Conservation (phyloP, 495 filamentous ascomycete species). For the Xylaria castorea region DNA sequence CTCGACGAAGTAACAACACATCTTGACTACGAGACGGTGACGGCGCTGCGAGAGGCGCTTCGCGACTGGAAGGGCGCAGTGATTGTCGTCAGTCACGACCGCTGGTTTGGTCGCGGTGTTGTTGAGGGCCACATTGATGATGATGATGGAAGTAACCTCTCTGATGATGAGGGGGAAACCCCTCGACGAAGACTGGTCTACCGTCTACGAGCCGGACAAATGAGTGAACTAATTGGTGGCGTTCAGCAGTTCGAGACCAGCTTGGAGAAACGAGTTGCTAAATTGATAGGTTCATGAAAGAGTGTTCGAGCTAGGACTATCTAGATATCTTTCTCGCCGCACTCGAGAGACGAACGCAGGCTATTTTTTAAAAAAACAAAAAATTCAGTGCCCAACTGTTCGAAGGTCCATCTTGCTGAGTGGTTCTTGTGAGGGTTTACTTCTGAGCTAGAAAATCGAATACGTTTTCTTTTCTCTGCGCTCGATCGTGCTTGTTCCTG, state of each 20-base stretch:
- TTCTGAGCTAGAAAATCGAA: not conserved
- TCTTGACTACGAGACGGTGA: slow-evolving; percentile 78
- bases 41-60: slow-evolving; percentile 69
- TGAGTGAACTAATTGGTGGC: slow-evolving; percentile 63
- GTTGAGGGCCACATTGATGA: slow-evolving; percentile 68
- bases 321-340: not conserved
- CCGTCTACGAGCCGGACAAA: slow-evolving; percentile 61
- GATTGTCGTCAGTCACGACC: slow-evolving; percentile 76
- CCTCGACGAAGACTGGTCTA: slow-evolving; percentile 63
- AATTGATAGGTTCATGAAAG: slow-evolving; percentile 43
- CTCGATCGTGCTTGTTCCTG: not conserved
- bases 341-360: not conserved
- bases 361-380: too few relatives aligned
- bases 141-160: slow-evolving; percentile 53
- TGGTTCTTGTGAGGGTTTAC: not conserved
- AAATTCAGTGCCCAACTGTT: not conserved
- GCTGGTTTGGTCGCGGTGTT: slow-evolving; percentile 73
- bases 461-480: not conserved
- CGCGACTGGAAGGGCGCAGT: slow-evolving; percentile 72
- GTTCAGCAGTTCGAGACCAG: slow-evolving; percentile 69
- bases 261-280: slow-evolving; percentile 65
- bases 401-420: not conserved
- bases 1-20: slow-evolving; percentile 89
- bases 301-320: not conserved
- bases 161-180: slow-evolving; percentile 45